Conservation (phyloP, 352 stramenopile species). For the Globisporangium abappressorium region DNA sequence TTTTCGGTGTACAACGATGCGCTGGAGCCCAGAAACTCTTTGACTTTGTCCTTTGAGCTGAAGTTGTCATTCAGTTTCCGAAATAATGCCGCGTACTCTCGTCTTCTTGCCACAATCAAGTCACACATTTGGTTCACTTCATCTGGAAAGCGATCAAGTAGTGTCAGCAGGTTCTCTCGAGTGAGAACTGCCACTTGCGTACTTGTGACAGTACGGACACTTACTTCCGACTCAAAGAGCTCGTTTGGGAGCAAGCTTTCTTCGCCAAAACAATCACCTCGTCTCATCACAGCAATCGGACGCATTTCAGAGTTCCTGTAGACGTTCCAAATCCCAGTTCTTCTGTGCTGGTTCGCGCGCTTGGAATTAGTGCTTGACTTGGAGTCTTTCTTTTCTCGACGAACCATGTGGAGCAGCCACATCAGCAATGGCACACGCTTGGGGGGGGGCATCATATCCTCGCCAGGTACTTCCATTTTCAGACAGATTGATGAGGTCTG, state of each 20-base stretch:
- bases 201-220: conserved; percentile 51
- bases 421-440: neutral
- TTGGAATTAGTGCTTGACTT: neutral
- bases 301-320: neutral
- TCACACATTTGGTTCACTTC: conserved; percentile 23
- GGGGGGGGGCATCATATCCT: neutral
- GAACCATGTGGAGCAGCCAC: neutral
- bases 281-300: conserved; percentile 46
- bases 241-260: conserved; percentile 43
- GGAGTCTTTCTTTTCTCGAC: neutral
- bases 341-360: neutral
- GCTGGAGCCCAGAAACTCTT: conserved; percentile 35
- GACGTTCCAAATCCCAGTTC: conserved; percentile 8
- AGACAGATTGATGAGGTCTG: conserved; percentile 7
- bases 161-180: conserved; percentile 33
- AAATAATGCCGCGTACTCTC: conserved; percentile 19
- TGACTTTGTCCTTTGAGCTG: conserved; percentile 42
- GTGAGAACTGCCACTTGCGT: conserved; percentile 44
- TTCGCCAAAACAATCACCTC: conserved; percentile 57
- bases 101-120: conserved; percentile 22
- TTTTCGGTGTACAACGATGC: conserved; percentile 47
- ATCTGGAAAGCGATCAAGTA: conserved; percentile 39
- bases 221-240: conserved; percentile 38
- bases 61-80: conserved; percentile 41
- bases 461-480: conserved; percentile 10